These are phyloP conservation scores for Saccharomyces pastorianus DNA, from an alignment of 1,139 yeast species.

Conservation along the genomic window DNA sequence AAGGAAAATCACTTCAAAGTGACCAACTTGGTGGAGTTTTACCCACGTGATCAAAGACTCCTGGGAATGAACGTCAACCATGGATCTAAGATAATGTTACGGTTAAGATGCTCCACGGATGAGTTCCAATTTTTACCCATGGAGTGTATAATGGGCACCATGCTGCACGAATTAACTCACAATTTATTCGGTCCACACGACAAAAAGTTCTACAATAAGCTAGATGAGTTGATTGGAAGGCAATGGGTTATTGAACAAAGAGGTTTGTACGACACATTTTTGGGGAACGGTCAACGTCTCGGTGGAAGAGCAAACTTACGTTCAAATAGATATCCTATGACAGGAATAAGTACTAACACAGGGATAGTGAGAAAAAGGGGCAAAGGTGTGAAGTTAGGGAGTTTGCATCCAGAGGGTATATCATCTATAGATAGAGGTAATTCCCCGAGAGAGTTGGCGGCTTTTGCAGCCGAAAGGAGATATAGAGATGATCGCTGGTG, in stretches of 20 bases:
- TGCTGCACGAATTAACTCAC: conserved; percentile 85
- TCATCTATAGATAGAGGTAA: conserved; percentile 13
- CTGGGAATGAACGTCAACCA: conserved; percentile 80
- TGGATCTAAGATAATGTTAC: conserved; percentile 67
- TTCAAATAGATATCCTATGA: conserved; percentile 8
- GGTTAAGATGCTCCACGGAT: conserved; percentile 57
- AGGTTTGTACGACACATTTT: conserved; percentile 30
- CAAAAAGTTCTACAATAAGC: conserved; percentile 52
- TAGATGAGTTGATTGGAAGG: conserved; percentile 54
- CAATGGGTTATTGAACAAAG: conserved; percentile 48
- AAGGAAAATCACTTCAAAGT: conserved; percentile 59
- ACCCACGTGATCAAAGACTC: conserved; percentile 58
- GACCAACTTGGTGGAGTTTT: conserved; percentile 69
- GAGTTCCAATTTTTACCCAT: conserved; percentile 54
- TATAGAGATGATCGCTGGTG: conserved; percentile 52
- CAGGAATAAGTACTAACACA: conserved; percentile 4
- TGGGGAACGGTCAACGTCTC: conserved; percentile 46
- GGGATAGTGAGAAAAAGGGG: conserved; percentile 21
- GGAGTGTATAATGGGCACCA: conserved; percentile 66
- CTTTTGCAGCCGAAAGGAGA: conserved; percentile 61
- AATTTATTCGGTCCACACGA: conserved; percentile 78
- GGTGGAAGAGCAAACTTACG: conserved; percentile 35
- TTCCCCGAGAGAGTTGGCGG: conserved; percentile 39
- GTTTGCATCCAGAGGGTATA: not conserved
- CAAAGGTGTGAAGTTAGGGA: conserved; percentile 8